Conservation (phyloP, 2,329 filamentous ascomycete species). For the Aspergillus vadensis region DNA sequence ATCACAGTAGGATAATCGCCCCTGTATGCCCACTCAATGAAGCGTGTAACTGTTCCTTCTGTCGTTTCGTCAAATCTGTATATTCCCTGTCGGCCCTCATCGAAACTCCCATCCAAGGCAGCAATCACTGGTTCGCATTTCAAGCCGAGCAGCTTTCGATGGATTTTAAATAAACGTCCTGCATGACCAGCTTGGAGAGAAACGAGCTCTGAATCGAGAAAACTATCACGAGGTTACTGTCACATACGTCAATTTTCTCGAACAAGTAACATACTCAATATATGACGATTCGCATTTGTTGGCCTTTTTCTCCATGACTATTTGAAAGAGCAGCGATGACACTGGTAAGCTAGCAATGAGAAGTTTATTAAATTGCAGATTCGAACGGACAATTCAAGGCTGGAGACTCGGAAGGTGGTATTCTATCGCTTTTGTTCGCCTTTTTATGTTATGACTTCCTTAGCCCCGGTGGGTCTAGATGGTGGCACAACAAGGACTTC, state of each 20-base stretch:
- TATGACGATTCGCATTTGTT: neutral
- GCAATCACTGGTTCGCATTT: constrained; percentile 8
- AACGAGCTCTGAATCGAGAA: too few relatives aligned
- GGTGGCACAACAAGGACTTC: neutral
- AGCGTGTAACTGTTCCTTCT: constrained; percentile 12
- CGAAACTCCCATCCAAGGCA: neutral
- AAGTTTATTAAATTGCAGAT: neutral
- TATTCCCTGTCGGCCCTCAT: neutral
- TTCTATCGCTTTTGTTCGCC: neutral
- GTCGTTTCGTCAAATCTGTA: constrained; percentile 11
- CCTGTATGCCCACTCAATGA: constrained; percentile 16
- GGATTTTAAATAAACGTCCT: constrained; percentile 10
- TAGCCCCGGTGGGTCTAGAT: neutral
- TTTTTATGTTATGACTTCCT: neutral
- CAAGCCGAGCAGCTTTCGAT: constrained; percentile 7
- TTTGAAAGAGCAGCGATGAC: neutral
- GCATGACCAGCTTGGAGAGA: too few relatives aligned
- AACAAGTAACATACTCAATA: too few relatives aligned
- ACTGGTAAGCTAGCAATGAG: neutral
- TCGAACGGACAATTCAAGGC: neutral
- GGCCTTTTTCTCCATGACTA: neutral
- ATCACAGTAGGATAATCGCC: constrained; percentile 8
- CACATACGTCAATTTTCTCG: too few relatives aligned
- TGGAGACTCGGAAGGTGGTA: neutral
- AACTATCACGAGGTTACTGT: too few relatives aligned